Conservation (phyloP, 2,329 filamentous ascomycete species). For the Claviceps citrina region DNA sequence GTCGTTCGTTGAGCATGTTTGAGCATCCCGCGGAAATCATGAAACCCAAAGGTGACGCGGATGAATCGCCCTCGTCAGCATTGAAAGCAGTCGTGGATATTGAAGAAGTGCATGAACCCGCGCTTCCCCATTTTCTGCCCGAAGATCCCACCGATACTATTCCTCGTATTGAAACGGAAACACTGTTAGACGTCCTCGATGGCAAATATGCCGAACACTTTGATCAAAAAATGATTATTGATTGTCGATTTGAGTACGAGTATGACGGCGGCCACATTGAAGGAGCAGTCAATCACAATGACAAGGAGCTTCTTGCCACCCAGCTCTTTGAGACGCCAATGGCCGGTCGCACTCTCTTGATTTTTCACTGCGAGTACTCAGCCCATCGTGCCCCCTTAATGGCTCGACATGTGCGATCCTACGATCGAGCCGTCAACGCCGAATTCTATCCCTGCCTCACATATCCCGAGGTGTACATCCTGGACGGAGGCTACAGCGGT, state of each 20-base stretch:
- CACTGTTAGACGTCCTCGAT: slow-evolving; percentile 74
- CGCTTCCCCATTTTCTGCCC: slow-evolving; percentile 70
- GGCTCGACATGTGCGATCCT: slow-evolving; percentile 81
- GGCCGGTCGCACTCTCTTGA: slow-evolving; percentile 58
- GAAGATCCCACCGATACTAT: slow-evolving; percentile 73
- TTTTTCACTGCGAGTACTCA: slow-evolving; percentile 98
- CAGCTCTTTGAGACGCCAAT: slow-evolving; percentile 60
- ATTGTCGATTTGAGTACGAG: slow-evolving; percentile 98
- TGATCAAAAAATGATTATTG: slow-evolving; percentile 72
- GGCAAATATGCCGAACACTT: slow-evolving; percentile 65
- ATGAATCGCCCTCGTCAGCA: slow-evolving; percentile 26
- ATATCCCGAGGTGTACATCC: slow-evolving; percentile 95
- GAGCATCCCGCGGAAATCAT: slow-evolving; percentile 80
- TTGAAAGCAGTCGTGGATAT: slow-evolving; percentile 71
- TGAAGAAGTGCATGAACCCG: slow-evolving; percentile 57
- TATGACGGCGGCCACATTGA: slow-evolving; percentile 93
- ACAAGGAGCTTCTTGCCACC: slow-evolving; percentile 72
- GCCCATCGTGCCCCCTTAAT: slow-evolving; percentile 91
- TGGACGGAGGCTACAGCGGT: slow-evolving; percentile 88
- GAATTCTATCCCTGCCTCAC: slow-evolving; percentile 76
- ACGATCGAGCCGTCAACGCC: slow-evolving; percentile 72
- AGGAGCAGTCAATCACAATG: slow-evolving; percentile 88
- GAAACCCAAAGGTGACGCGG: slow-evolving; percentile 53
- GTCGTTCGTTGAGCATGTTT: slow-evolving; percentile 94
- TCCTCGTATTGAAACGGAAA: slow-evolving; percentile 70